phyloP scores from a whole-genome alignment of 257 asterid genomes.

The Hygrophila difformis region DNA sequence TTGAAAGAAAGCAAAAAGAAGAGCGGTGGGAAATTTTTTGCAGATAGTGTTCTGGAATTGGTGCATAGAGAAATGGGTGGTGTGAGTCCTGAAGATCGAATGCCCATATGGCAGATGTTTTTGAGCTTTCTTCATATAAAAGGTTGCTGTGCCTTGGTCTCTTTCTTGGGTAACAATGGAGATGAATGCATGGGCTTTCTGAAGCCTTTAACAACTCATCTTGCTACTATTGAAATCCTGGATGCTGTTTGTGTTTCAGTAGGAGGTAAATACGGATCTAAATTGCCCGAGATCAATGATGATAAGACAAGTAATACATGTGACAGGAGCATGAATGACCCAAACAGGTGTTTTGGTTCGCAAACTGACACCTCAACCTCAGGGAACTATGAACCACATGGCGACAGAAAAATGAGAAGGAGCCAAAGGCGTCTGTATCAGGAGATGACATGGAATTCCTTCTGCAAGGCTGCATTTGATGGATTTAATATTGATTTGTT shows the following conservation, averaged over 20 bases:
- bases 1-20: slow-evolving; percentile 28
- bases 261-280: slow-evolving; percentile 18
- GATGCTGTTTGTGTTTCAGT: slow-evolving; percentile 19
- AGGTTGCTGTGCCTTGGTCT: slow-evolving; percentile 56
- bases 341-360: slow-evolving; percentile 33
- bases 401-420: slow-evolving; percentile 42
- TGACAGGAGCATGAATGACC: slow-evolving; percentile 23
- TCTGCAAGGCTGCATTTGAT: slow-evolving; percentile 47
- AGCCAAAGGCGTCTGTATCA: slow-evolving; percentile 27
- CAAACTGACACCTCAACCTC: slow-evolving; percentile 59
- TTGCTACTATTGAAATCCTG: slow-evolving; percentile 41
- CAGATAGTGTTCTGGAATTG: slow-evolving; percentile 55
- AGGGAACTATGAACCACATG: slow-evolving; percentile 28
- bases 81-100: slow-evolving; percentile 17
- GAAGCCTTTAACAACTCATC: slow-evolving; percentile 63
- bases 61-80: slow-evolving; percentile 47
- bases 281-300: slow-evolving; percentile 7
- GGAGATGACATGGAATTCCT: slow-evolving; percentile 70
- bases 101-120: slow-evolving; percentile 73
- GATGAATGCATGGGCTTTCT: slow-evolving; percentile 38
- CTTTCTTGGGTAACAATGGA: slow-evolving; percentile 42
- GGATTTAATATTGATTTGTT: slow-evolving; percentile 62
- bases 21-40: slow-evolving; percentile 25
- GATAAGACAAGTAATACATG: slow-evolving; percentile 13
- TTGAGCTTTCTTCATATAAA: slow-evolving; percentile 58